Evolutionary conservation across 2,329 filamentous ascomycete genomes (phyloP).

Genomic region (Monosporascus sp.): DNA sequence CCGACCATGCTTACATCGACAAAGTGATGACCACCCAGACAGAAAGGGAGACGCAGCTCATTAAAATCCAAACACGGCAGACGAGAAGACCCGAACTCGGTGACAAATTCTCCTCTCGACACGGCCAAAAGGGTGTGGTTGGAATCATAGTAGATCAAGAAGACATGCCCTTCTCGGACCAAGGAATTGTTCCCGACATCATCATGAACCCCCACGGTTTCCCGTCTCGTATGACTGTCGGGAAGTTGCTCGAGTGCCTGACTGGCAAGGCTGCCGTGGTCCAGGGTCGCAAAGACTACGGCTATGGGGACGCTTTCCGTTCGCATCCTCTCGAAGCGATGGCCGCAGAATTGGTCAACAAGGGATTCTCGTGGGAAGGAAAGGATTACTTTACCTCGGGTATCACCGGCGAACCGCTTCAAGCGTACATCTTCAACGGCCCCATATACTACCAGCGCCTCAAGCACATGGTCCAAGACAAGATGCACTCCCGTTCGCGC

Average conservation of each 20-base stretch:
- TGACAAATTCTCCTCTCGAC: slow-evolving; percentile 97
- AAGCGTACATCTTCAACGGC: slow-evolving; percentile 96
- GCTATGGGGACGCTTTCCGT: slow-evolving; percentile 74
- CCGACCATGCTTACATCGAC: slow-evolving; percentile 85
- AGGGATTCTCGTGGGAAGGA: slow-evolving; percentile 93
- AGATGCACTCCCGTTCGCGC: slow-evolving; percentile 93
- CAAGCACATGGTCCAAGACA: slow-evolving; percentile 99
- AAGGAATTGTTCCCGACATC: slow-evolving; percentile 89
- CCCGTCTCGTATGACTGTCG: slow-evolving; percentile 98
- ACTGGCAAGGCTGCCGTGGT: slow-evolving; percentile 91
- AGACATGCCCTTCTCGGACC: slow-evolving; percentile 92
- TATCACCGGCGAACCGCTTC: slow-evolving; percentile 87
- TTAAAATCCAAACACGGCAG: slow-evolving; percentile 96
- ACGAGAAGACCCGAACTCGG: slow-evolving; percentile 91
- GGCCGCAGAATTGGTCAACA: slow-evolving; percentile 73
- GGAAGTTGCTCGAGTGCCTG: slow-evolving; percentile 92
- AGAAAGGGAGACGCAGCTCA: slow-evolving; percentile 76
- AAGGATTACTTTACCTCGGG: slow-evolving; percentile 96
- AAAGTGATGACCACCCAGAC: slow-evolving; percentile 92
- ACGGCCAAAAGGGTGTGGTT: slow-evolving; percentile 97
- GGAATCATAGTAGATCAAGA: slow-evolving; percentile 95
- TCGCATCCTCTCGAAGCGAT: slow-evolving; percentile 82
- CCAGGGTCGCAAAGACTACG: slow-evolving; percentile 80
- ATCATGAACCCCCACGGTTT: slow-evolving; percentile 99
- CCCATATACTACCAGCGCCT: slow-evolving; percentile 99